Conservation (phyloP, 2,329 filamentous ascomycete genomes). For the Pseudogymnoascus sp. region DNA sequence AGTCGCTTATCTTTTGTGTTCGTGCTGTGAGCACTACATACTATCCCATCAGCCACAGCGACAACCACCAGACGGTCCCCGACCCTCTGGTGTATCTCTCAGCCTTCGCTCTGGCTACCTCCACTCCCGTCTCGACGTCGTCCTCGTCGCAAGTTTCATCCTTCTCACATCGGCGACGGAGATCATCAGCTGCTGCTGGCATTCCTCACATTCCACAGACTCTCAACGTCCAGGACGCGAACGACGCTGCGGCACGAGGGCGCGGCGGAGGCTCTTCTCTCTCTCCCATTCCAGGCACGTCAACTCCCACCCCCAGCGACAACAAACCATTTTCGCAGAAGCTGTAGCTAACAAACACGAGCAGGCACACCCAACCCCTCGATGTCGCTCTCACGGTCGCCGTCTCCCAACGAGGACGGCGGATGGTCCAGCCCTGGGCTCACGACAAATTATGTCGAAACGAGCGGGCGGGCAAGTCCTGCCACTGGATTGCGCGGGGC, state of each 20-base stretch:
- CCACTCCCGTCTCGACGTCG: slow-evolving; percentile 40
- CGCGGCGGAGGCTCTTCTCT: slow-evolving; percentile 18
- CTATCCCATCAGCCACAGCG: background rate
- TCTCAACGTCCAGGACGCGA: slow-evolving; percentile 19
- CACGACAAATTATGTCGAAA: slow-evolving; percentile 50
- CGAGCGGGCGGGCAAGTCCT: slow-evolving; percentile 64
- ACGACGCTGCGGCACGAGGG: slow-evolving; percentile 15
- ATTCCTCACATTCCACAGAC: slow-evolving; percentile 16
- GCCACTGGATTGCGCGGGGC: slow-evolving; percentile 39
- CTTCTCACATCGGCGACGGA: slow-evolving; percentile 30
- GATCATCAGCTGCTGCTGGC: slow-evolving; percentile 28
- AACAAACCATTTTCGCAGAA: background rate
- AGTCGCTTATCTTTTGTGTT: slow-evolving; percentile 9
- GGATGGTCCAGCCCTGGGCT: slow-evolving; percentile 83
- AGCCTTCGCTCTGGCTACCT: slow-evolving; percentile 43
- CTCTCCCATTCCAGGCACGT: slow-evolving; percentile 25
- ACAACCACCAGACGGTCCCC: slow-evolving; percentile 22
- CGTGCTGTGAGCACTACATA: background rate
- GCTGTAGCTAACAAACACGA: background rate
- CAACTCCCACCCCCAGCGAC: background rate
- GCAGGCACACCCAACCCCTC: slow-evolving; percentile 47
- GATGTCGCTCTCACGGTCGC: slow-evolving; percentile 84
- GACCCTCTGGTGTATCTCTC: slow-evolving; percentile 25
- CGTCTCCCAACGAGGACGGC: slow-evolving; percentile 74
- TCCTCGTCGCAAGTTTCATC: slow-evolving; percentile 39